A percentile compares a stretch with the other conserved stretches of the same genome.
These are phyloP conservation scores for Suhomyces anneliseae DNA, from an alignment of 1,139 yeast genomes.

Conservation along the genomic window DNA sequence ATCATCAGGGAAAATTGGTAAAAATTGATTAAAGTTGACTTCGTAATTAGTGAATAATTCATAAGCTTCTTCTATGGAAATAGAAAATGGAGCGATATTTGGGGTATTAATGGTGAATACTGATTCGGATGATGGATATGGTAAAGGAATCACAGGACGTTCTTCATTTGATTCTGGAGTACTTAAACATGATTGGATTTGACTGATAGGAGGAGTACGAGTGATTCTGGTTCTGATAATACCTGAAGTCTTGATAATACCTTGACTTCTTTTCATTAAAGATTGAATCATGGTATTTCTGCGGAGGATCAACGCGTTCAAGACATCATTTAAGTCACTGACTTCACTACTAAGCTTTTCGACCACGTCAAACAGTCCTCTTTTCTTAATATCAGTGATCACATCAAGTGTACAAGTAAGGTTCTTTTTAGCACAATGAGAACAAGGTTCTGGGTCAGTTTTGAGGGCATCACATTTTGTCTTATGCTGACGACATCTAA, in stretches of 20 bases:
- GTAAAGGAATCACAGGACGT: not conserved
- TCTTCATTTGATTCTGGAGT: slow-evolving; percentile 14
- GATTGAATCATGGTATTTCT: slow-evolving; percentile 27
- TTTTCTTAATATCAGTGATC: slow-evolving; percentile 28
- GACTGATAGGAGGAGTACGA: slow-evolving; percentile 16
- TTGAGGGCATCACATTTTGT: slow-evolving; percentile 59
- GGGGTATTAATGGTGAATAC: slow-evolving; percentile 20
- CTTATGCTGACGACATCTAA: slow-evolving; percentile 63
- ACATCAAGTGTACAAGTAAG: slow-evolving; percentile 51
- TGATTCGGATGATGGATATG: not conserved
- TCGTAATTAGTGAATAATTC: slow-evolving; percentile 33
- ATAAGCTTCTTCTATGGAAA: slow-evolving; percentile 31
- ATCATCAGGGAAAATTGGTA: slow-evolving; percentile 44
- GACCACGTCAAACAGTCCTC: slow-evolving; percentile 29
- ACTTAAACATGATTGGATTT: slow-evolving; percentile 32
- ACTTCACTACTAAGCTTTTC: slow-evolving; percentile 36
- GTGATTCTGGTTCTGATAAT: slow-evolving; percentile 3
- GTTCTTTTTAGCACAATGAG: slow-evolving; percentile 55
- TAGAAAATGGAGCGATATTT: slow-evolving; percentile 21
- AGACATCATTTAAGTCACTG: slow-evolving; percentile 23
- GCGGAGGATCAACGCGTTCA: slow-evolving; percentile 28
- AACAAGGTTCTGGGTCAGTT: slow-evolving; percentile 56
- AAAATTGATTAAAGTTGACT: slow-evolving; percentile 31
- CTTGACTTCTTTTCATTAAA: slow-evolving; percentile 22
- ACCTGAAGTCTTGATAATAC: slow-evolving; percentile 7